phyloP scores from a whole-genome alignment of 306 rosid genomes.

The Begonia loranthoides region DNA sequence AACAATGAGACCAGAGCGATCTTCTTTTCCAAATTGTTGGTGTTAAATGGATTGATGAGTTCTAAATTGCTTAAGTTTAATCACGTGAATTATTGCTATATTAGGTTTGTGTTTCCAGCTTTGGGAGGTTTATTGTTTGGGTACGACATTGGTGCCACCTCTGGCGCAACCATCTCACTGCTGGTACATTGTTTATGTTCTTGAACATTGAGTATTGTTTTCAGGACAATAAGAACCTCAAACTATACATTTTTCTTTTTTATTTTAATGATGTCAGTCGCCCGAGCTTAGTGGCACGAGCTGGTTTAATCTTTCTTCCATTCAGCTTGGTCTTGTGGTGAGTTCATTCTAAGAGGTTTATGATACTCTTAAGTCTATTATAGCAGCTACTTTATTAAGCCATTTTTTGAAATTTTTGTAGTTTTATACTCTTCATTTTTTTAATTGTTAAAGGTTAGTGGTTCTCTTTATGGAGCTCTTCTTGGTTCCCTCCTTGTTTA shows the following conservation, averaged over 20 bases:
- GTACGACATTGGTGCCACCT: constrained; percentile 94
- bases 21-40: no score
- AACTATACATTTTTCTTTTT: neutral
- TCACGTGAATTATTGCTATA: constrained; percentile 10
- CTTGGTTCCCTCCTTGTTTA: constrained; percentile 69
- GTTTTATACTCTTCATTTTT: neutral
- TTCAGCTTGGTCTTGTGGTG: constrained; percentile 97
- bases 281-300: constrained; percentile 75
- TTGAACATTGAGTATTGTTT: neutral
- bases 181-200: constrained; percentile 35
- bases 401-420: neutral
- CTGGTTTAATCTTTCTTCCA: constrained; percentile 70
- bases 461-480: constrained; percentile 95
- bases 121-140: constrained; percentile 96
- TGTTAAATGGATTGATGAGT: no score
- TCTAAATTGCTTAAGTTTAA: no score
- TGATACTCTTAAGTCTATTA: constrained; percentile 3
- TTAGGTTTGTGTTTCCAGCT: constrained; percentile 87
- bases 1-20: no score
- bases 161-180: constrained; percentile 78
- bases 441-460: constrained; percentile 48
- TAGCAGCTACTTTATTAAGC: neutral
- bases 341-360: constrained; percentile 12
- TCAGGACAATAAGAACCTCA: constrained; percentile 4
- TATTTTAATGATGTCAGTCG: constrained; percentile 41